Conservation (phyloP, 352 stramenopile species). For the Phytopythium kandeliae region DNA sequence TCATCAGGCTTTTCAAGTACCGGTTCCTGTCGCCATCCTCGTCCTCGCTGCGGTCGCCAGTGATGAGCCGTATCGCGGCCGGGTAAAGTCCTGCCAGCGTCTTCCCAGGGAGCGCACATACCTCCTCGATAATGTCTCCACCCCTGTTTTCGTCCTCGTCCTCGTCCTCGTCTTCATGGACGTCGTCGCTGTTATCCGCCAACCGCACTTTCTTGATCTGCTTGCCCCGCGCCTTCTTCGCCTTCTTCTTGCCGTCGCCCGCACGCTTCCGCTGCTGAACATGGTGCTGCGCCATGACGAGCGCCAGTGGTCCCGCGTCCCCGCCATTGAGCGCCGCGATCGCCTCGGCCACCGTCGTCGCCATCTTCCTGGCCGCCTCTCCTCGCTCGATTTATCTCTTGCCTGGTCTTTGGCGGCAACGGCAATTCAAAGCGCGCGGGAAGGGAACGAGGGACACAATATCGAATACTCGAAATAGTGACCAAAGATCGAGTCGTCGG, state of each 20-base stretch:
- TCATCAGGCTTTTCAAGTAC: conserved; percentile 32
- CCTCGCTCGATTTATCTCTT: neutral
- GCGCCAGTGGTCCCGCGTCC: conserved; percentile 25
- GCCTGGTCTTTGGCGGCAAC: conserved; percentile 4
- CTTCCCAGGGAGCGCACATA: conserved; percentile 39
- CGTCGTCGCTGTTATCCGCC: conserved; percentile 5
- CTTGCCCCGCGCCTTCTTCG: conserved; percentile 13
- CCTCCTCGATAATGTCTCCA: conserved; percentile 39
- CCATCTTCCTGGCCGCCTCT: conserved; percentile 3
- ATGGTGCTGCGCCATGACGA: conserved; percentile 30
- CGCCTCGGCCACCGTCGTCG: conserved; percentile 25
- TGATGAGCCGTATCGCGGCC: conserved; percentile 24
- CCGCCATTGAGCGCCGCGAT: conserved; percentile 31
- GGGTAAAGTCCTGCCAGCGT: conserved; percentile 52
- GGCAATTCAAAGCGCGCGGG: conserved; percentile 15
- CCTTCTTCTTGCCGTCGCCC: conserved; percentile 10
- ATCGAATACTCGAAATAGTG: neutral
- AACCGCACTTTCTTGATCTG: conserved; percentile 3
- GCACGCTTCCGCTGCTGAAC: conserved; percentile 15
- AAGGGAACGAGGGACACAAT: neutral
- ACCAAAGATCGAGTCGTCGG: conserved; percentile 20
- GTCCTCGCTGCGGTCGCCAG: conserved; percentile 18
- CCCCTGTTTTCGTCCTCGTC: conserved; percentile 5
- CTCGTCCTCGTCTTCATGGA: conserved; percentile 3
- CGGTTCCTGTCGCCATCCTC: conserved; percentile 9